Evolutionary conservation across 164 flowering plant genomes (phyloP).

Genomic region (Cinnamomum micranthum): DNA sequence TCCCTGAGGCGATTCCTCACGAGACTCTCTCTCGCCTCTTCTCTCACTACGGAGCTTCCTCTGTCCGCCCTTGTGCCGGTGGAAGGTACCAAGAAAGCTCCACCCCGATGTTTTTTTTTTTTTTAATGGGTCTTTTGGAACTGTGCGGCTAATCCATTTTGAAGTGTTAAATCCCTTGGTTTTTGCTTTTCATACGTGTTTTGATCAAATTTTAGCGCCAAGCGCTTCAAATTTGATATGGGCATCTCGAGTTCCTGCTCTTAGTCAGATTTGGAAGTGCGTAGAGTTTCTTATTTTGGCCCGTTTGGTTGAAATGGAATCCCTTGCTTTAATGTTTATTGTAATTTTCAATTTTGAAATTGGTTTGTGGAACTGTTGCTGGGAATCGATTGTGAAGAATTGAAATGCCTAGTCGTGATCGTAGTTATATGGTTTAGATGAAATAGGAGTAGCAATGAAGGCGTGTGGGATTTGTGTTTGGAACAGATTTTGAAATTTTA

Average conservation of each 20-base stretch:
- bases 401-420: too few species aligned
- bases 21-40: slow-evolving; percentile 72
- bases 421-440: too few species aligned
- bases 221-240: background rate
- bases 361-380: too few species aligned
- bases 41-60: slow-evolving; percentile 79
- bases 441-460: too few species aligned
- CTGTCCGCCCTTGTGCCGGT: slow-evolving; percentile 61
- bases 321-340: too few species aligned
- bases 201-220: background rate
- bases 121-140: background rate
- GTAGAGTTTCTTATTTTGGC: too few species aligned
- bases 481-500: too few species aligned
- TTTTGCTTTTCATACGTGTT: background rate
- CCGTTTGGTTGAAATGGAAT: too few species aligned
- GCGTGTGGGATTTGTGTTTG: too few species aligned
- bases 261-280: background rate
- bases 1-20: slow-evolving; percentile 81
- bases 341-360: too few species aligned
- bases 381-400: too few species aligned
- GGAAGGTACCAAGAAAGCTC: slow-evolving; percentile 36
- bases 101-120: background rate
- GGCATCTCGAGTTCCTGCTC: background rate
- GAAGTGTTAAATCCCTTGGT: background rate
- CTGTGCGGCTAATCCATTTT: background rate